phyloP scores from a whole-genome alignment of 2,329 filamentous ascomycete genomes.

The Teratosphaeria pseudoeucalypti region DNA sequence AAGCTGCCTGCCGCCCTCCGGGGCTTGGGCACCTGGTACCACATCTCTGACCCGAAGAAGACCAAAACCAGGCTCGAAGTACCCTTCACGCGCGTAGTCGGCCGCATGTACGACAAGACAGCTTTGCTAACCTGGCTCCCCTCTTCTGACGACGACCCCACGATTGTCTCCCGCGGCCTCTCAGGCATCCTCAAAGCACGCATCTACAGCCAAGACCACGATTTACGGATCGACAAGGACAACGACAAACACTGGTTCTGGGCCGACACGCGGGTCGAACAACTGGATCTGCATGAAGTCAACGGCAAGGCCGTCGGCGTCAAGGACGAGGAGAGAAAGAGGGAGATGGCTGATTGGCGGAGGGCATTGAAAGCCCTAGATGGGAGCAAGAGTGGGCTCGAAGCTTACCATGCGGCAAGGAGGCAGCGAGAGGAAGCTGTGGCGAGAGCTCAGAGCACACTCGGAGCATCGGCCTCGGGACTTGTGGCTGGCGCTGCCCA shows the following conservation, averaged over 20 bases:
- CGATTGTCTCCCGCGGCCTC: constrained; percentile 30
- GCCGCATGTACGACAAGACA: constrained; percentile 44
- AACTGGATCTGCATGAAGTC: constrained; percentile 44
- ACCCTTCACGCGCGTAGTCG: constrained; percentile 43
- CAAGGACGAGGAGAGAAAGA: constrained; percentile 5
- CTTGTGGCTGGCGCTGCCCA: not conserved
- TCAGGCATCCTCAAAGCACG: constrained; percentile 37
- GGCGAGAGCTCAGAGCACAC: not conserved
- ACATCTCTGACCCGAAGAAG: constrained; percentile 32
- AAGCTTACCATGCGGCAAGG: constrained; percentile 17
- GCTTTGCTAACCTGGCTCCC: constrained; percentile 39
- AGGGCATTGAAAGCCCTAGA: constrained; percentile 19
- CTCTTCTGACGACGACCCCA: constrained; percentile 10
- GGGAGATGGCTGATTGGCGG: constrained; percentile 13
- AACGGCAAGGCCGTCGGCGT: constrained; percentile 43
- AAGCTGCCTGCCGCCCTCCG: constrained; percentile 33
- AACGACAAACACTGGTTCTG: constrained; percentile 44
- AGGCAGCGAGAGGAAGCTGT: constrained; percentile 1
- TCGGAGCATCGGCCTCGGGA: not conserved
- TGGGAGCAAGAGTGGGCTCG: constrained; percentile 14
- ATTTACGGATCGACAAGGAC: constrained; percentile 36
- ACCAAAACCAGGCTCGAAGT: constrained; percentile 31
- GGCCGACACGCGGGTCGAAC: constrained; percentile 46
- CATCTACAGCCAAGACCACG: constrained; percentile 34
- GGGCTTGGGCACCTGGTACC: constrained; percentile 44